These are phyloP conservation scores for Candida sithepensis DNA, from an alignment of 805 yeast genomes.

Conservation along the genomic window DNA sequence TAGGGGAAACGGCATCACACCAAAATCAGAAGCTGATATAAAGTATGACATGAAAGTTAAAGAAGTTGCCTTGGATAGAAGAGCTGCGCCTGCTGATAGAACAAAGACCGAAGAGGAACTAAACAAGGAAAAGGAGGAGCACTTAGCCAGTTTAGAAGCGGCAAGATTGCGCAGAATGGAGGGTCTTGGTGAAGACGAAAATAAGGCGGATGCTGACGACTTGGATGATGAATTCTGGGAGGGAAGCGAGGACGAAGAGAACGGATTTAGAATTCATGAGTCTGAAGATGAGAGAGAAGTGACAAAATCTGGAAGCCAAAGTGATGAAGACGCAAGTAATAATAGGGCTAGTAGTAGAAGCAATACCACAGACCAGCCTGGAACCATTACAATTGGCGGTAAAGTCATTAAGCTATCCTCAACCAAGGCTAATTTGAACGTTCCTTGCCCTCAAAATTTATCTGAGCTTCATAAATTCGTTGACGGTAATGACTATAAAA, in stretches of 20 bases:
- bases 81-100: slow-evolving; percentile 79
- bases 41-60: slow-evolving; percentile 66
- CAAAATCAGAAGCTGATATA: slow-evolving; percentile 39
- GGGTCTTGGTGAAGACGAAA: slow-evolving; percentile 42
- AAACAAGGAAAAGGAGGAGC: slow-evolving; percentile 55
- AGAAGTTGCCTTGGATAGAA: slow-evolving; percentile 63
- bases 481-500: slow-evolving; percentile 32
- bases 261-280: slow-evolving; percentile 38
- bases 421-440: slow-evolving; percentile 11
- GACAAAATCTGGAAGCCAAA: slow-evolving; percentile 31
- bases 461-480: slow-evolving; percentile 38
- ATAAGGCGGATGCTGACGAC: slow-evolving; percentile 60
- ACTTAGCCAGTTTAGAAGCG: slow-evolving; percentile 57
- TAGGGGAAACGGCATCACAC: slow-evolving; percentile 25
- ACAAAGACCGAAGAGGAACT: slow-evolving; percentile 77
- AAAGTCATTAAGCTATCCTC: slow-evolving; percentile 25
- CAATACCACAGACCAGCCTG: slow-evolving; percentile 7
- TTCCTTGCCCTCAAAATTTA: slow-evolving; percentile 47
- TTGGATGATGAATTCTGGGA: slow-evolving; percentile 69
- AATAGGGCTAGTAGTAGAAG: not conserved
- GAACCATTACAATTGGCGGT: slow-evolving; percentile 32
- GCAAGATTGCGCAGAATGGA: slow-evolving; percentile 73
- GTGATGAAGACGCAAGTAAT: slow-evolving; percentile 13
- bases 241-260: slow-evolving; percentile 44
- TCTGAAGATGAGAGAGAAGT: slow-evolving; percentile 39